These are phyloP conservation scores for Intubia oerlemansii DNA, from an alignment of 2,329 filamentous ascomycete genomes.

Conservation along the genomic window DNA sequence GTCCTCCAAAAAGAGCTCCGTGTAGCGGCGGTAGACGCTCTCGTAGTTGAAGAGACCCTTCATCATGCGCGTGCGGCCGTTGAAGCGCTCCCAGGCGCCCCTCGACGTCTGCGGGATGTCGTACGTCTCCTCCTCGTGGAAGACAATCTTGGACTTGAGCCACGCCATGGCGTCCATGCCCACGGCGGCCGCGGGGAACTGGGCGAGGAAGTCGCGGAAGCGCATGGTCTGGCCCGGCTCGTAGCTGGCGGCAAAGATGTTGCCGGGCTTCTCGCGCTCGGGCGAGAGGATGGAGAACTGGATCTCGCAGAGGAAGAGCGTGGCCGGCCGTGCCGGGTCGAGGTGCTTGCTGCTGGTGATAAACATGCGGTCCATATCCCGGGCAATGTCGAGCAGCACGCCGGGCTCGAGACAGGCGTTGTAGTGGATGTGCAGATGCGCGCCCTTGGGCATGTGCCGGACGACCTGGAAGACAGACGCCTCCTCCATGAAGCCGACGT, in stretches of 20 bases:
- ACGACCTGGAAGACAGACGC: constrained; percentile 37
- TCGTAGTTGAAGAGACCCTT: constrained; percentile 51
- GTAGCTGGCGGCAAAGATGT: constrained; percentile 30
- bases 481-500: constrained; percentile 27
- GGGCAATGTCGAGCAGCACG: constrained; percentile 33
- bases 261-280: constrained; percentile 13
- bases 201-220: constrained; percentile 19
- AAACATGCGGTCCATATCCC: constrained; percentile 42
- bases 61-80: constrained; percentile 47
- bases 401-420: constrained; percentile 47
- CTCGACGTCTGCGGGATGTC: constrained; percentile 23
- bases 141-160: constrained; percentile 40
- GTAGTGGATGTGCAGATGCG: constrained; percentile 56
- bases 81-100: constrained; percentile 41
- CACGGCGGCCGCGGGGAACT: constrained; percentile 12
- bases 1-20: constrained; percentile 33
- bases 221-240: constrained; percentile 18
- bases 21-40: constrained; percentile 39
- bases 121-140: constrained; percentile 38
- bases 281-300: constrained; percentile 32
- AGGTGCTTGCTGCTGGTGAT: constrained; percentile 40
- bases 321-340: constrained; percentile 9
- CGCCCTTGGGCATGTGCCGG: constrained; percentile 44
- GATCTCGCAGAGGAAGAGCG: constrained; percentile 34
- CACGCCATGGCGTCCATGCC: constrained; percentile 22